Conservation (phyloP, 2,329 filamentous ascomycete species). For the Zymoseptoria crescenta region DNA sequence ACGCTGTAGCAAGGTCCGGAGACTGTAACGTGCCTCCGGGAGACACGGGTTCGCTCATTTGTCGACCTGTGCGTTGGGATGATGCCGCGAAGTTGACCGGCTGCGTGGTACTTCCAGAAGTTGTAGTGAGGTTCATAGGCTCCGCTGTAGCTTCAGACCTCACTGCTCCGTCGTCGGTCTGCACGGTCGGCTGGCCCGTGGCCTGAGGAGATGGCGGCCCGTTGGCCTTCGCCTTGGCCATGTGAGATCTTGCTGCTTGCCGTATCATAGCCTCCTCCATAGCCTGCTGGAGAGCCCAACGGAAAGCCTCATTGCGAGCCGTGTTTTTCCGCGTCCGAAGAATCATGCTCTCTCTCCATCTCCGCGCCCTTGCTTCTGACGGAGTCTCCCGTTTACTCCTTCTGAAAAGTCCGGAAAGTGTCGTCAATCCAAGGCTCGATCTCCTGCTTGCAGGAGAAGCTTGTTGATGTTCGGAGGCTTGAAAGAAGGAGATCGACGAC, state of each 20-base stretch:
- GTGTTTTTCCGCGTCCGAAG: background rate
- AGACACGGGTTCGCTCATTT: background rate
- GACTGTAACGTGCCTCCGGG: background rate
- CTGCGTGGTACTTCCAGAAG: no score
- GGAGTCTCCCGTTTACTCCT: background rate
- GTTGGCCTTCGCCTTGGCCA: background rate
- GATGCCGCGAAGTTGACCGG: no score
- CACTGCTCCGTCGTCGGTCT: no score
- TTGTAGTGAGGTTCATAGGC: no score
- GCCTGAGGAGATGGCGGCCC: background rate
- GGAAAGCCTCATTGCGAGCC: background rate
- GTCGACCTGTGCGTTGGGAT: background rate
- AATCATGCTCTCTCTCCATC: no score
- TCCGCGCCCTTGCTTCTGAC: background rate
- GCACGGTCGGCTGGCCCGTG: no score
- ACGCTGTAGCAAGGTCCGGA: background rate
- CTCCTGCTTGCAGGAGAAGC: background rate
- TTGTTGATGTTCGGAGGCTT: background rate
- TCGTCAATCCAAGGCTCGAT: background rate
- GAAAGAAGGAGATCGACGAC: background rate
- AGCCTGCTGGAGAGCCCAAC: no score
- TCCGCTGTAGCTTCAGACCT: no score
- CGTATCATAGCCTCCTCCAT: no score
- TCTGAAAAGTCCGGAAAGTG: background rate
- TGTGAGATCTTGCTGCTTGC: no score